phyloP scores from a whole-genome alignment of 2,329 filamentous ascomycete species.

The Immersiporthe knoxdaviesiana region DNA sequence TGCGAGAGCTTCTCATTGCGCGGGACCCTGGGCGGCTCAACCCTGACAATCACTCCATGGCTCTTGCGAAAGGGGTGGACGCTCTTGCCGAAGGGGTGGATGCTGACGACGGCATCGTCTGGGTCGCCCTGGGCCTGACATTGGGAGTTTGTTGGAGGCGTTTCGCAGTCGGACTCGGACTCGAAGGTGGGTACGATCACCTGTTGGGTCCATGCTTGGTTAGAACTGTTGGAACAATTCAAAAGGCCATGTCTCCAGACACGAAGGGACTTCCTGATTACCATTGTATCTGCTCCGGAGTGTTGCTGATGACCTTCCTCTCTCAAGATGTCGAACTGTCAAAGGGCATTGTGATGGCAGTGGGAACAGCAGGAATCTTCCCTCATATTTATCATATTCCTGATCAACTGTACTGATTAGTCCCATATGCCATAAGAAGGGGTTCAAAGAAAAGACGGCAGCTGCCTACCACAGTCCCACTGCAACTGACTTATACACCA shows the following conservation, averaged over 20 bases:
- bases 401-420: not conserved
- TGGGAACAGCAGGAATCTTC: not conserved
- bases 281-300: not conserved
- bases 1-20: constrained; percentile 37
- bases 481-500: not conserved
- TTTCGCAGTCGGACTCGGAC: not conserved
- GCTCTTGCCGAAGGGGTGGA: constrained; percentile 44
- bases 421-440: not conserved
- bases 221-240: not conserved
- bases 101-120: constrained; percentile 30
- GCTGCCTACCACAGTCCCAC: not conserved
- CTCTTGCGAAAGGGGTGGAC: constrained; percentile 45
- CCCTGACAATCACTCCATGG: constrained; percentile 50
- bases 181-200: constrained; percentile 1
- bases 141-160: constrained; percentile 6
- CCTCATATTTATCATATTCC: not conserved
- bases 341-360: not conserved
- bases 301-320: not conserved
- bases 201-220: not conserved
- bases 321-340: not conserved
- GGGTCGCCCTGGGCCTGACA: not conserved
- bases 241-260: not conserved
- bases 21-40: constrained; percentile 49
- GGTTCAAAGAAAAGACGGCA: not conserved
- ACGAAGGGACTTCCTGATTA: not conserved